These are phyloP conservation scores for Tripterygium wilfordii DNA, from an alignment of 177 flowering plant genomes.

Conservation along the genomic window DNA sequence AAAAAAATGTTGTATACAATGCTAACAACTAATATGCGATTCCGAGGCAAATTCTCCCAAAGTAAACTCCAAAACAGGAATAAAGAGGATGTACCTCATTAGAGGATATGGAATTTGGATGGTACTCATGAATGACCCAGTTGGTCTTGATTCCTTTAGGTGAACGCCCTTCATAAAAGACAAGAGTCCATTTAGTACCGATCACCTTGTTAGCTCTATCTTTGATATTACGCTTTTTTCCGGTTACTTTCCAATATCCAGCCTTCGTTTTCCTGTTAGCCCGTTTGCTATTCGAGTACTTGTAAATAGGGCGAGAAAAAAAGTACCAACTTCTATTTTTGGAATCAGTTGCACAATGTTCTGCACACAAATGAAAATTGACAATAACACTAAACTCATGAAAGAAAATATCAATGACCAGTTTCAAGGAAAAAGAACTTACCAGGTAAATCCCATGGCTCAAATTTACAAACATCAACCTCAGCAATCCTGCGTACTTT, in stretches of 20 bases:
- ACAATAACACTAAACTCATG: too few species aligned
- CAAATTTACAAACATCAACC: not conserved
- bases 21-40: too few species aligned
- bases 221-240: constrained; percentile 7
- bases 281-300: constrained; percentile 9
- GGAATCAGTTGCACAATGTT: constrained; percentile 1
- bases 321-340: constrained; percentile 16
- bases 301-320: constrained; percentile 5
- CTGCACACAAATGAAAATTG: not conserved
- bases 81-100: too few species aligned
- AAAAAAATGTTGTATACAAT: too few species aligned
- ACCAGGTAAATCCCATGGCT: constrained; percentile 10
- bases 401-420: not conserved
- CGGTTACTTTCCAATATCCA: constrained; percentile 20
- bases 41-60: too few species aligned
- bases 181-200: constrained; percentile 15
- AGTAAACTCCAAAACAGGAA: too few species aligned
- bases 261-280: constrained; percentile 6
- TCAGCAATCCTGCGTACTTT: not conserved
- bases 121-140: constrained; percentile 19
- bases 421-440: not conserved
- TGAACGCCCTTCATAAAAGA: constrained; percentile 8
- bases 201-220: not conserved
- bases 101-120: not conserved
- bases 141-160: constrained; percentile 7